These are phyloP conservation scores for Dothideomycetes sp. DNA, from an alignment of 2,329 filamentous ascomycete species.

Conservation along the genomic window DNA sequence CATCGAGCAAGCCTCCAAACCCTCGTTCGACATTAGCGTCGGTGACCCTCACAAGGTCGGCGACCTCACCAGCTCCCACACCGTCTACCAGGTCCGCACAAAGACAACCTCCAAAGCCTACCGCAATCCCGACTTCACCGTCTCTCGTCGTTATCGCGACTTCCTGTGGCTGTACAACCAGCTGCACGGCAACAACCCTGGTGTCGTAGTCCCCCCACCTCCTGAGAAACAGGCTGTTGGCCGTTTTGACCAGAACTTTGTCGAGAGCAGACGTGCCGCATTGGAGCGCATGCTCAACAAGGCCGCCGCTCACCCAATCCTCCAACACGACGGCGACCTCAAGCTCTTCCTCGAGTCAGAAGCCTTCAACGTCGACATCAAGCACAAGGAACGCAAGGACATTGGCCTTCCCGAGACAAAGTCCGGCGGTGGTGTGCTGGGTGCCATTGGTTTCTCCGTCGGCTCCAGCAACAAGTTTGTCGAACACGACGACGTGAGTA, in stretches of 20 bases:
- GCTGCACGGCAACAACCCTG: slow-evolving; percentile 87
- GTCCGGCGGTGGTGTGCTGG: slow-evolving; percentile 50
- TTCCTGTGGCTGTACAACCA: slow-evolving; percentile 97
- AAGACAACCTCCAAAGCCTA: slow-evolving; percentile 97
- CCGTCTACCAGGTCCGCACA: slow-evolving; percentile 91
- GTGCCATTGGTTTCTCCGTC: slow-evolving; percentile 69
- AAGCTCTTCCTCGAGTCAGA: slow-evolving; percentile 98
- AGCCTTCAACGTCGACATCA: slow-evolving; percentile 89
- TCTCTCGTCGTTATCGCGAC: slow-evolving; percentile 88
- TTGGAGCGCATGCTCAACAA: slow-evolving; percentile 98
- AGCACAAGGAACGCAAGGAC: slow-evolving; percentile 91
- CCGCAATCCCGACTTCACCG: slow-evolving; percentile 81
- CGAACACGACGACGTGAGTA: slow-evolving; percentile 88
- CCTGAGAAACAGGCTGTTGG: slow-evolving; percentile 97
- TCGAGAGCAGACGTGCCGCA: slow-evolving; percentile 82
- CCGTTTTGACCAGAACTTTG: slow-evolving; percentile 92
- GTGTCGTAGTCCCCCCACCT: slow-evolving; percentile 87
- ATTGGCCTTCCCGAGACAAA: slow-evolving; percentile 63
- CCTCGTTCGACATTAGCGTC: slow-evolving; percentile 80
- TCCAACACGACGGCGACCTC: slow-evolving; percentile 87
- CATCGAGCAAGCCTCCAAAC: slow-evolving; percentile 87
- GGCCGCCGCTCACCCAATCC: slow-evolving; percentile 74
- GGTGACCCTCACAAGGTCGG: slow-evolving; percentile 98
- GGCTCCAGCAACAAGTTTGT: slow-evolving; percentile 77
- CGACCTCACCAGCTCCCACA: slow-evolving; percentile 92